Evolutionary conservation across 1,139 yeast species (phyloP), one percentile per base, ranked within the genome.

Genomic region (Kluyveromyces sp.): DNA sequence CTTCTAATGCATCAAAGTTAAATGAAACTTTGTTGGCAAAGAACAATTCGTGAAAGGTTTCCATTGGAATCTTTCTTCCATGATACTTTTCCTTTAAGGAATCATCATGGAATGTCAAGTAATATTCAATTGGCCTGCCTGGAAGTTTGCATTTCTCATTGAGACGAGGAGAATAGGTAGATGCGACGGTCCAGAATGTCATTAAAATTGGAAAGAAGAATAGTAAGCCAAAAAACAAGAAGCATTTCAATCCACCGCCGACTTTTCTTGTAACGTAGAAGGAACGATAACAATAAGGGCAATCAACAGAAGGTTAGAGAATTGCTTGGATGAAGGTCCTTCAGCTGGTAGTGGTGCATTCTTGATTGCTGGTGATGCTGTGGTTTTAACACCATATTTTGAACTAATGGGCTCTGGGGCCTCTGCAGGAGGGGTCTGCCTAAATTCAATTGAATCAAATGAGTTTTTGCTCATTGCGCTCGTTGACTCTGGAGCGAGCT

Each of bases 341-440:
- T 88, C 97, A 5, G 95, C 96, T 35, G 95, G 89, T 54, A 87
- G 72, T 27, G 90, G 90, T 7, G 94, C 95, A 64, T 88, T 88
- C 58, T 83, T 78, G 63, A 88, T 88, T 8, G 94, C 71, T 34
- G 95, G 95, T 45, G 49, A 49, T 27, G 45, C 50, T 6, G 51
- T 47, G 6, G 51, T 49, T 15, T 38, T 36, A n/a, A 49, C 51
- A 25, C 51, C 51, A 35, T 34, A 49, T 37, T 49, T 47, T 37
- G 36, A 32, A 35, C 41, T 45, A 6, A 48, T 43, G 7, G 49
- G 43, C 30, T 42, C 48, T 21, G 46, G 50, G n/a, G 42, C 33
- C 3, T 49, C 43, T 31, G 48, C 50, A 15, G 45, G 41, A 34
- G 51, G 51, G 6, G 51, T 49, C 37, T 42, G 45, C 10, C 21